phyloP scores from a whole-genome alignment of 805 yeast genomes.

The Candida succiphila region DNA sequence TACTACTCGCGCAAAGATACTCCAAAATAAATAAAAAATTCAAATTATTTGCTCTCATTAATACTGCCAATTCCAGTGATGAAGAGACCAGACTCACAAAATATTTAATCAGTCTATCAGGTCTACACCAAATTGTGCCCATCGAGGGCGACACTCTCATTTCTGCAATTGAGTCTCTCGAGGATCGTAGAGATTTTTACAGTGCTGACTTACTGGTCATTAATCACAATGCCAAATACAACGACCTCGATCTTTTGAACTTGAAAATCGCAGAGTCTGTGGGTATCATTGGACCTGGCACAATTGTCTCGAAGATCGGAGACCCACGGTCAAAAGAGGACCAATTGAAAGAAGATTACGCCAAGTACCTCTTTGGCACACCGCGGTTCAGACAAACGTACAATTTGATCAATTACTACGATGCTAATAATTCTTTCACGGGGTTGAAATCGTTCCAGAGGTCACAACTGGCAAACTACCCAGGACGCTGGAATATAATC shows the following conservation, averaged over 20 bases:
- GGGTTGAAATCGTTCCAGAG: background rate
- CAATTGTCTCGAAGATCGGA: conserved; percentile 8
- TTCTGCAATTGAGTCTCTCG: background rate
- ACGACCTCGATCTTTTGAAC: conserved; percentile 5
- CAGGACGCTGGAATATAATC: conserved; percentile 16
- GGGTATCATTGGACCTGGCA: conserved; percentile 12
- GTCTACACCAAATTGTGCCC: conserved; percentile 2
- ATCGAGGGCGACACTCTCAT: background rate
- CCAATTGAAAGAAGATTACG: conserved; percentile 1
- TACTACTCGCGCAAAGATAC: conserved; percentile 10
- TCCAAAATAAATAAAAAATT: conserved; percentile 5
- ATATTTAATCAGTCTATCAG: conserved; percentile 10
- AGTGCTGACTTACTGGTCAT: conserved; percentile 8
- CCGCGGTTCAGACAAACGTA: conserved; percentile 10
- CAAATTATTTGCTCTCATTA: conserved; percentile 8
- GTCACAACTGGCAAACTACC: conserved; percentile 1
- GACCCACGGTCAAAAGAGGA: conserved; percentile 1
- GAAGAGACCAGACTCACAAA: conserved; percentile 6
- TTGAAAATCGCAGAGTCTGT: conserved; percentile 13
- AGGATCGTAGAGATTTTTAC: conserved; percentile 3
- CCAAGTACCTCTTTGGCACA: conserved; percentile 10
- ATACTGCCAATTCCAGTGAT: conserved; percentile 1
- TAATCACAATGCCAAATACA: conserved; percentile 5
- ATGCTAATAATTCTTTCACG: background rate
- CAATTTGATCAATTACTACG: background rate